Percentiles rank a stretch among this genome's conserved stretches.
phyloP scores from a whole-genome alignment of 139 green algal genomes.

The Tetradesmus lagerheimii region DNA sequence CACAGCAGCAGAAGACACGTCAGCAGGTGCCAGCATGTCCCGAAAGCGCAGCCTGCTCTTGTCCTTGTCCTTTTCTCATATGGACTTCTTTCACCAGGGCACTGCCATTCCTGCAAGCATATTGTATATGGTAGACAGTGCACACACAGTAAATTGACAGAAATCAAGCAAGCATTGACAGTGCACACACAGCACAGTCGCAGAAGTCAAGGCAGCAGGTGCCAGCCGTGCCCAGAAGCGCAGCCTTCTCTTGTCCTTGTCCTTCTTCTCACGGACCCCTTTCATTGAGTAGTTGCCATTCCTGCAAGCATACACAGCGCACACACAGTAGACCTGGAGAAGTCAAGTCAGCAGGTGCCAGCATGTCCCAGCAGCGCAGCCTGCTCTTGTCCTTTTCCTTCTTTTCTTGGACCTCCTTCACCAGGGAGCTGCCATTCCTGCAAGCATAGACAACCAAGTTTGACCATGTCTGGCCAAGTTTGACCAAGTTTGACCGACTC shows the following conservation, averaged over 20 bases:
- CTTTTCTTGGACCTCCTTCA: conserved; percentile 88
- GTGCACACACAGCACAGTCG: no score
- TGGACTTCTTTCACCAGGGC: conserved; percentile 74
- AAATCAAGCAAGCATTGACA: no score
- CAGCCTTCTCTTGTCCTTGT: conserved; percentile 87
- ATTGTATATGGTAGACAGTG: no score
- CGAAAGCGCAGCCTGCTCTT: conserved; percentile 95
- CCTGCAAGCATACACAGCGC: background rate
- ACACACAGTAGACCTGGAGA: background rate
- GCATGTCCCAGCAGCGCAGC: conserved; percentile 96
- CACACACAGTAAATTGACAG: no score
- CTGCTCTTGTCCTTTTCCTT: conserved; percentile 91
- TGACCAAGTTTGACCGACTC: no score
- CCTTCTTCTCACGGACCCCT: conserved; percentile 91
- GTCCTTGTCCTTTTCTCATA: conserved; percentile 93
- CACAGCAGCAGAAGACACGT: no score
- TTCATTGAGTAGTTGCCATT: conserved; percentile 68
- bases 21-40: conserved; percentile 95
- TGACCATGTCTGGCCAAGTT: no score
- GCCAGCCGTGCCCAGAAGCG: no score
- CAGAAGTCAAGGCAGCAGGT: no score
- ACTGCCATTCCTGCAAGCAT: conserved; percentile 62
- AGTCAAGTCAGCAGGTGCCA: background rate
- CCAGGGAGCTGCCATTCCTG: conserved; percentile 60
- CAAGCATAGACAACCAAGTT: background rate